Percentiles rank a stretch among this genome's conserved stretches.
phyloP scores from a whole-genome alignment of 2,329 filamentous ascomycete genomes.

The Bipolaris gigantea region DNA sequence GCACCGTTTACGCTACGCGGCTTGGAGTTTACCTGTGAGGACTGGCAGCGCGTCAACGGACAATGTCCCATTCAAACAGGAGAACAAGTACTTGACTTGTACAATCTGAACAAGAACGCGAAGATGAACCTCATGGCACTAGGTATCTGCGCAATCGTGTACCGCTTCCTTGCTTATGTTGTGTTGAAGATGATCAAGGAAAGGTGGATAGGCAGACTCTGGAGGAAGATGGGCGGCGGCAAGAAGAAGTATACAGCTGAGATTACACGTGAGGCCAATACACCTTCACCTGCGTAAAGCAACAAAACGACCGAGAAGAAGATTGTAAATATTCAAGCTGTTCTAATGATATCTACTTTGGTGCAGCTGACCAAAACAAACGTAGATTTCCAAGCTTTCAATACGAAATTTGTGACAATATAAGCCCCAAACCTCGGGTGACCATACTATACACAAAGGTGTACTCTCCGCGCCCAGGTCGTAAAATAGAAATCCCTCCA shows the following conservation, averaged over 20 bases:
- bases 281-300: neutral
- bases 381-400: no score
- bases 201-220: constrained; percentile 50
- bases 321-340: neutral
- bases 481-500: neutral
- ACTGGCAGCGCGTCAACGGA: constrained; percentile 62
- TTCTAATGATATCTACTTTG: neutral
- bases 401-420: no score
- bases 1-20: constrained; percentile 65
- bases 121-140: constrained; percentile 64
- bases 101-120: constrained; percentile 65
- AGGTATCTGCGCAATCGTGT: constrained; percentile 65
- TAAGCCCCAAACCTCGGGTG: no score
- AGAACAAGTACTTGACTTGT: constrained; percentile 67
- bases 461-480: no score
- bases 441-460: no score
- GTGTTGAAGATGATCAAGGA: constrained; percentile 59
- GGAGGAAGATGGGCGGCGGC: constrained; percentile 28
- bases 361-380: no score
- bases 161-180: constrained; percentile 65
- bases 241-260: constrained; percentile 13
- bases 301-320: neutral
- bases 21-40: constrained; percentile 65
- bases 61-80: constrained; percentile 67
- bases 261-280: neutral